phyloP scores from a whole-genome alignment of 331 rosid species.

The Pyracantha coccinea region DNA sequence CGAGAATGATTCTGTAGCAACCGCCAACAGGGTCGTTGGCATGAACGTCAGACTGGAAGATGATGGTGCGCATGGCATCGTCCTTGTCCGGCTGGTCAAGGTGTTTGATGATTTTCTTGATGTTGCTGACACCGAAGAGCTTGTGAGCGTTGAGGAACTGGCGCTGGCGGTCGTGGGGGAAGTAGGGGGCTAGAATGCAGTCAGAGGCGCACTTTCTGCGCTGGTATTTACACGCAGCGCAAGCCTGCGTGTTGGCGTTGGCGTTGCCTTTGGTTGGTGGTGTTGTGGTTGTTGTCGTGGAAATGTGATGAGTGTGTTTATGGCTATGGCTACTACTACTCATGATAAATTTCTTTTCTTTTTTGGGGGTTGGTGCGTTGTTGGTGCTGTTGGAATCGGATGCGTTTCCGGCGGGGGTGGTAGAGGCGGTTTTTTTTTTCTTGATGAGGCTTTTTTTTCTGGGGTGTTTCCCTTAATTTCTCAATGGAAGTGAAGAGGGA shows the following conservation, averaged over 20 bases:
- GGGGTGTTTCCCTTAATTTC: slow-evolving; percentile 20
- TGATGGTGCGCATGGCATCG: slow-evolving; percentile 69
- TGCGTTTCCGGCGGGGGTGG: slow-evolving; percentile 88
- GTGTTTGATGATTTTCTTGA: slow-evolving; percentile 36
- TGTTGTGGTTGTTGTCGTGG: background rate
- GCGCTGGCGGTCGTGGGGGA: slow-evolving; percentile 54
- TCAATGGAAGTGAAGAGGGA: background rate
- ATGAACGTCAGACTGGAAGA: slow-evolving; percentile 61
- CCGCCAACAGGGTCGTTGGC: slow-evolving; percentile 84
- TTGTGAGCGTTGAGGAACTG: slow-evolving; percentile 68
- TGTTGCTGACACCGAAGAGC: slow-evolving; percentile 70
- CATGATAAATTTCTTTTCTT: background rate
- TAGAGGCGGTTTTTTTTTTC: background rate
- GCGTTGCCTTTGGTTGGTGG: slow-evolving; percentile 18
- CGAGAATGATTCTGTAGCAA: slow-evolving; percentile 41
- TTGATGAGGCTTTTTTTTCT: slow-evolving; percentile 33
- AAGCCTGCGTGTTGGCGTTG: slow-evolving; percentile 53
- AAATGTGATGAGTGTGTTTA: background rate
- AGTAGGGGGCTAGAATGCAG: slow-evolving; percentile 76
- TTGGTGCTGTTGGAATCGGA: slow-evolving; percentile 19
- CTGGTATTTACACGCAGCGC: slow-evolving; percentile 82
- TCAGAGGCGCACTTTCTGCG: slow-evolving; percentile 79
- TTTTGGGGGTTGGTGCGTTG: background rate
- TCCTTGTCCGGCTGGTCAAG: slow-evolving; percentile 22
- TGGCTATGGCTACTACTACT: background rate